A percentile compares a stretch with the other conserved stretches of the same genome.
phyloP scores from a whole-genome alignment of 2,329 filamentous ascomycete genomes.

The Hymenoscyphus fraxineus region DNA sequence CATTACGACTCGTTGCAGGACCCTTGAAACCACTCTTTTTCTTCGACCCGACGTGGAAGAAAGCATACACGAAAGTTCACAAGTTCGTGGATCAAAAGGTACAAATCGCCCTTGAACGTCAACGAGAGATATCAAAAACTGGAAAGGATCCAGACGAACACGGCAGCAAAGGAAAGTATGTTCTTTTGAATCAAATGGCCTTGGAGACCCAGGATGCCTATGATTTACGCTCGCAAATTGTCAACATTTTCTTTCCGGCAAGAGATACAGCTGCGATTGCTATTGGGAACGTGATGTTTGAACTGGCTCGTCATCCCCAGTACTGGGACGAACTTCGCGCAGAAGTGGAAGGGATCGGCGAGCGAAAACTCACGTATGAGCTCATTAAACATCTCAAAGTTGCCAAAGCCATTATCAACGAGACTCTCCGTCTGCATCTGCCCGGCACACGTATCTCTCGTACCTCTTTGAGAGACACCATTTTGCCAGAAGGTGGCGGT shows the following conservation, averaged over 20 bases:
- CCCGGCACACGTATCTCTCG: too few relatives aligned
- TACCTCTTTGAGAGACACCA: too few relatives aligned
- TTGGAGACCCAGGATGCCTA: neutral
- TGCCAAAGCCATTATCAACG: too few relatives aligned
- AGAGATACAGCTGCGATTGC: neutral
- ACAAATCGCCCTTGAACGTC: neutral
- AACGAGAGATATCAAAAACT: neutral
- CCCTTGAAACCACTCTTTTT: neutral
- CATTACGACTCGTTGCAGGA: neutral
- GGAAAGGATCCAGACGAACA: neutral
- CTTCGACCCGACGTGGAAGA: neutral
- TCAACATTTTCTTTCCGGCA: neutral
- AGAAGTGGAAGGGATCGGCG: neutral
- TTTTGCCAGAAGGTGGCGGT: too few relatives aligned
- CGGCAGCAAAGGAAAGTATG: neutral
- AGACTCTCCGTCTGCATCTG: too few relatives aligned
- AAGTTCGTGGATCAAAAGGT: neutral
- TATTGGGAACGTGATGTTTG: neutral
- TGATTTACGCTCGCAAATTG: neutral
- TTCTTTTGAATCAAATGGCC: neutral
- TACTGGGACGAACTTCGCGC: neutral
- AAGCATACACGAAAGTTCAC: neutral
- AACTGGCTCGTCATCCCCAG: neutral
- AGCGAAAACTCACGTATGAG: constrained; percentile 14
- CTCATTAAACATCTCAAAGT: too few relatives aligned